Percentiles rank a stretch among this genome's conserved stretches.
phyloP scores from a whole-genome alignment of 768 basidiomycete genomes.

The Suillus clintonianus region DNA sequence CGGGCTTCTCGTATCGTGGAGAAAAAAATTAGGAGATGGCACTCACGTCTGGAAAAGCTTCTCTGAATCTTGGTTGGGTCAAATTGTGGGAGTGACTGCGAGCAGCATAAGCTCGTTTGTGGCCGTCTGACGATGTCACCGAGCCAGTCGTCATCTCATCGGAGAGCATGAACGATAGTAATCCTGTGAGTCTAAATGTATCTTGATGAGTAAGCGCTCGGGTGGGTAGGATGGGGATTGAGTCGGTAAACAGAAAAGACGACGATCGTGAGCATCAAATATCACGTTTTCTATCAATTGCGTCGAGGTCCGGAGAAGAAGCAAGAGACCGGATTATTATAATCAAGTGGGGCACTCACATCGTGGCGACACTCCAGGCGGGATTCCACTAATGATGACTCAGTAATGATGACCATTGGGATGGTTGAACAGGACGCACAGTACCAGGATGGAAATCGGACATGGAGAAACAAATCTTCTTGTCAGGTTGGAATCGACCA shows the following conservation, averaged over 20 bases:
- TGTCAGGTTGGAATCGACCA: slow-evolving; percentile 87
- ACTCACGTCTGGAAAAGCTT: slow-evolving; percentile 86
- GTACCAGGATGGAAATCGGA: slow-evolving; percentile 92
- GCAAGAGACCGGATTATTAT: slow-evolving; percentile 3
- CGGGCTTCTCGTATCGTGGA: slow-evolving; percentile 16
- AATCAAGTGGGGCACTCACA: slow-evolving; percentile 52
- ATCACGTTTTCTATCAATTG: slow-evolving; percentile 4
- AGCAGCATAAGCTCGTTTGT: slow-evolving; percentile 76
- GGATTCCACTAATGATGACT: slow-evolving; percentile 78
- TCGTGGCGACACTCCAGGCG: slow-evolving; percentile 93
- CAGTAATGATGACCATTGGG: slow-evolving; percentile 1
- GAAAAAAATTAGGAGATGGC: slow-evolving; percentile 4
- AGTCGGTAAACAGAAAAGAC: slow-evolving; percentile 7
- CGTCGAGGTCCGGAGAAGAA: slow-evolving; percentile 12
- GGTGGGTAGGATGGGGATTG: not conserved
- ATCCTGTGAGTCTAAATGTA: slow-evolving; percentile 77
- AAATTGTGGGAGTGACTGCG: slow-evolving; percentile 89
- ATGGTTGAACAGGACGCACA: slow-evolving; percentile 46
- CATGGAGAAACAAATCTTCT: slow-evolving; percentile 98
- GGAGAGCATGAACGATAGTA: slow-evolving; percentile 92
- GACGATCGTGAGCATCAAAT: slow-evolving; percentile 8
- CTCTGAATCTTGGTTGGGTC: slow-evolving; percentile 74
- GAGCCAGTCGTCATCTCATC: slow-evolving; percentile 98
- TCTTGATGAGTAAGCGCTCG: slow-evolving; percentile 5
- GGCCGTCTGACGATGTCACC: slow-evolving; percentile 73